These are phyloP conservation scores for Leccinum subrobustum DNA, from an alignment of 1,284 basidiomycete genomes.

Conservation along the genomic window DNA sequence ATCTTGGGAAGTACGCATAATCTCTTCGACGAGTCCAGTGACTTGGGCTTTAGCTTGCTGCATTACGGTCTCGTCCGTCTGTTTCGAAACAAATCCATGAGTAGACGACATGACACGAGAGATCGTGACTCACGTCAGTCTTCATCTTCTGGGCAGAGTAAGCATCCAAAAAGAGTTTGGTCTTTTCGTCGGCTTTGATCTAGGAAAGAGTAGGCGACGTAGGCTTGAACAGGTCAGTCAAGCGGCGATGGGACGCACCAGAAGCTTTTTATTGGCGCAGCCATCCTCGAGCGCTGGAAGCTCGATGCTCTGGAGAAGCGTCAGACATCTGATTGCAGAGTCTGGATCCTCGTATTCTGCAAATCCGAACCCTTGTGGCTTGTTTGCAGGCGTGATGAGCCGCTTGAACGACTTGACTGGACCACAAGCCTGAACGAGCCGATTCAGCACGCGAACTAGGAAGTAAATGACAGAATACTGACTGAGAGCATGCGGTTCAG, in stretches of 20 bases:
- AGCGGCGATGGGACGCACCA: slow-evolving; percentile 55
- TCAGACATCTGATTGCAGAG: slow-evolving; percentile 78
- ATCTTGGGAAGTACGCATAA: slow-evolving; percentile 62
- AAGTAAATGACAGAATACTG: slow-evolving; percentile 32
- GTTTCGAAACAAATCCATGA: not conserved
- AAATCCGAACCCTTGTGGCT: slow-evolving; percentile 94
- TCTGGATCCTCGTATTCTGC: slow-evolving; percentile 91
- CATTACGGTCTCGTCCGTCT: slow-evolving; percentile 59
- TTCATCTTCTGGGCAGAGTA: slow-evolving; percentile 78
- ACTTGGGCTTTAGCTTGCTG: slow-evolving; percentile 58
- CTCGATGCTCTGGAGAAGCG: slow-evolving; percentile 81
- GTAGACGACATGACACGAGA: not conserved
- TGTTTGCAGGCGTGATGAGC: slow-evolving; percentile 84
- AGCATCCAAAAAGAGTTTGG: slow-evolving; percentile 80
- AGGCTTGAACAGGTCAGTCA: slow-evolving; percentile 35
- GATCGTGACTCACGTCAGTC: slow-evolving; percentile 57
- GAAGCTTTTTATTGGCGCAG: slow-evolving; percentile 80
- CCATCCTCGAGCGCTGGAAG: slow-evolving; percentile 85
- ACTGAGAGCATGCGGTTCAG: slow-evolving; percentile 79
- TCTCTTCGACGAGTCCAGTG: slow-evolving; percentile 55
- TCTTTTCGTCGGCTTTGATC: slow-evolving; percentile 95
- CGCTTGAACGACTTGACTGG: slow-evolving; percentile 86
- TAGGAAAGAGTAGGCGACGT: slow-evolving; percentile 37
- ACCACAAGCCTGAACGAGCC: slow-evolving; percentile 74
- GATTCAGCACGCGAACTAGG: not conserved